phyloP scores from a whole-genome alignment of 768 basidiomycete species.

The Lepiota brunneoincarnata region DNA sequence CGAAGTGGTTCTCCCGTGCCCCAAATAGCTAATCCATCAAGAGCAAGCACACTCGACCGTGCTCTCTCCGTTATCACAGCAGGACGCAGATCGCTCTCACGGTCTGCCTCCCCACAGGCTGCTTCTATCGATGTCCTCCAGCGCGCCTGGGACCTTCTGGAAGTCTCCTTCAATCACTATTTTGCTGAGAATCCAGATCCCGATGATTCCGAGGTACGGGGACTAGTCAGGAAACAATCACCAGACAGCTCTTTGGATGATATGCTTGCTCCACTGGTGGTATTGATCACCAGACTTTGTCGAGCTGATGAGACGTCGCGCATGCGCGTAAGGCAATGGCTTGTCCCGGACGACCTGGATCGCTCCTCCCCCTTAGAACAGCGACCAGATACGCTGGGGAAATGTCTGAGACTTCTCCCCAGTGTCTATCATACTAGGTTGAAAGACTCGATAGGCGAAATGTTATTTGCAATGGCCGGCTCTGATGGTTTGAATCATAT shows the following conservation, averaged over 20 bases:
- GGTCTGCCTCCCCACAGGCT: constrained; percentile 41
- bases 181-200: constrained; percentile 63
- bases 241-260: constrained; percentile 71
- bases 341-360: constrained; percentile 80
- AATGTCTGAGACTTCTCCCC: constrained; percentile 72
- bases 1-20: constrained; percentile 38
- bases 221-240: constrained; percentile 43
- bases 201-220: constrained; percentile 62
- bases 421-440: constrained; percentile 71
- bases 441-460: constrained; percentile 80
- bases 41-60: constrained; percentile 51
- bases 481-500: constrained; percentile 51
- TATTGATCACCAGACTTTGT: constrained; percentile 73
- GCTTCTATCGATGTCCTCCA: constrained; percentile 50
- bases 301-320: constrained; percentile 59
- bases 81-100: constrained; percentile 49
- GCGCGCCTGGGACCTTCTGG: constrained; percentile 67
- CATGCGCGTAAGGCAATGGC: constrained; percentile 55
- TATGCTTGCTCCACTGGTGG: constrained; percentile 66
- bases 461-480: constrained; percentile 82
- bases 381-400: constrained; percentile 72
- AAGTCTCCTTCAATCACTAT: constrained; percentile 55
- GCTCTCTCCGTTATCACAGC: constrained; percentile 54
- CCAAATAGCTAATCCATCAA: constrained; percentile 29
- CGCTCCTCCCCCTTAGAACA: constrained; percentile 73